Base-by-base conservation (phyloP, 2,329 filamentous ascomycete species). In the Ophiostoma piceae region DNA sequence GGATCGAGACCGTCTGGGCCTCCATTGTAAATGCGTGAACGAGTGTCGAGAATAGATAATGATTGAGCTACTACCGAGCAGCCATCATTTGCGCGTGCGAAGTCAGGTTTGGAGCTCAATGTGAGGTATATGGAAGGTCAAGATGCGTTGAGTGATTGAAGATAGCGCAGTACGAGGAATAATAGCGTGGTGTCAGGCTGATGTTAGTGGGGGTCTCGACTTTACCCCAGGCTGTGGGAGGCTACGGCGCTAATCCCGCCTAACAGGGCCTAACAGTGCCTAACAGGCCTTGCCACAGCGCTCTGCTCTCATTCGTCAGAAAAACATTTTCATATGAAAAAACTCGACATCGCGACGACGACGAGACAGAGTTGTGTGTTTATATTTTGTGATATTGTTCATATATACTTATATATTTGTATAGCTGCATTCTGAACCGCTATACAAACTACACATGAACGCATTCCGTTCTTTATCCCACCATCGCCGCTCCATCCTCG, bases 1-100 rank as follows among this genome's bases (percentile, higher is more conserved):
- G 76, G 16, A 88, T 79, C n/a, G 80, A 85, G 74, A 74, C 39
- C 1, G 68, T 57, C 41, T 70, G 69, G 14, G 71, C 70, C 32
- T 70, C 71, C 69, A 73, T 62, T 14, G 43, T 37, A 14, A 57
- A 26, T 57, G 51, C 4, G 51, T 7, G n/a, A 39, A 2, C 35
- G 35, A 35, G 62, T 65, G 14, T 37, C 16, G 62, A 65, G 32
- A 65, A 39, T 65, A 8, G 3, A 26, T 9, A 57, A 4, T 16
- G 22, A 32, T 16, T 57, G 51, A 1, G 19, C 22, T 11, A n/a
- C n/a, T 26, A 57, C 26, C 9, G 12, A 16, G 12, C 32, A 32
- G 57, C 57, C 26, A 62, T 35, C 7, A 14, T 62, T 19, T 26
- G 22, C 26, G 26, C n/a, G n/a, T 57, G 51, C 51, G 22, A 57